These are phyloP conservation scores for Teunomyces lycoperdinae DNA, from an alignment of 805 yeast species.

Conservation along the genomic window DNA sequence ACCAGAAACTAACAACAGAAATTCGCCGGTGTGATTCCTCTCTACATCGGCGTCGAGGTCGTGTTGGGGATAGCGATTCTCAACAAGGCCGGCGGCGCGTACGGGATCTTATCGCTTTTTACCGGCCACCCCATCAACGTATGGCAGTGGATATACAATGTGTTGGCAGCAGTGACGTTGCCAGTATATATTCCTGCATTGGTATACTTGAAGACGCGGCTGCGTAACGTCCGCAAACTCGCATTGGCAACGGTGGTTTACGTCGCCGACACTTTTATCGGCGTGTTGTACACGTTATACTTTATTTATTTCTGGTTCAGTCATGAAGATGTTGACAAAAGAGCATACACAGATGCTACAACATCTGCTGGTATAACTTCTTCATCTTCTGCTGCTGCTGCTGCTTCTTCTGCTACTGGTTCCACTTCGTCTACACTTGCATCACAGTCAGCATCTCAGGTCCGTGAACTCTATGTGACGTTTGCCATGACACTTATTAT, in stretches of 20 bases:
- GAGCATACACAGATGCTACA: conserved; percentile 20
- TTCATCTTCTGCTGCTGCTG: conserved; percentile 47
- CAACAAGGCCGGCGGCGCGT: conserved; percentile 86
- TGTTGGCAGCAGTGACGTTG: conserved; percentile 59
- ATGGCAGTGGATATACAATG: conserved; percentile 78
- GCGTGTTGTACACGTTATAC: conserved; percentile 66
- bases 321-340: conserved; percentile 32
- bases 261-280: conserved; percentile 62
- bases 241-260: conserved; percentile 65
- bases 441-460: conserved; percentile 63
- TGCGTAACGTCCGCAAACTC: conserved; percentile 57
- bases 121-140: conserved; percentile 86
- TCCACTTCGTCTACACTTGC: conserved; percentile 16
- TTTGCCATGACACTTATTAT: conserved; percentile 48
- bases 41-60: conserved; percentile 84
- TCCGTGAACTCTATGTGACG: conserved; percentile 54
- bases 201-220: conserved; percentile 29
- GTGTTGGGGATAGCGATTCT: conserved; percentile 71
- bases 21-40: conserved; percentile 48
- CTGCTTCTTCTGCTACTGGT: conserved; percentile 10
- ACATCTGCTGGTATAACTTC: conserved; percentile 10
- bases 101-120: conserved; percentile 79
- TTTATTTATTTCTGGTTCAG: conserved; percentile 77
- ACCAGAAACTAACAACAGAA: neutral
- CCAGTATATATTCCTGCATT: conserved; percentile 67